Percentiles rank a stretch among this genome's conserved stretches.
Conservation (phyloP, 2,329 filamentous ascomycete species). For the Gnomoniopsis smithogilvyi region DNA sequence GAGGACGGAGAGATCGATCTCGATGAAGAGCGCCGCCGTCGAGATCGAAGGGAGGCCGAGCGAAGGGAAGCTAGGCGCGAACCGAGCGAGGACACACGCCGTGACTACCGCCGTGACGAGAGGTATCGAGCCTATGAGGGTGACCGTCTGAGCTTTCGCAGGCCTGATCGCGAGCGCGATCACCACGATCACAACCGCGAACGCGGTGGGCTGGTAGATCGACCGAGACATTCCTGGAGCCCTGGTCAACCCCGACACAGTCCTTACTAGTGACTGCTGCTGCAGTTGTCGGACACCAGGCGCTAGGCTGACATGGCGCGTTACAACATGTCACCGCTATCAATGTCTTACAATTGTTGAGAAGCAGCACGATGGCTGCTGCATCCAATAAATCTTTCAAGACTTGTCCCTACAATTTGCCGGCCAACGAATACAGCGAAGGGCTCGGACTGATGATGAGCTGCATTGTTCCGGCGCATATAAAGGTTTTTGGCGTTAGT, state of each 20-base stretch:
- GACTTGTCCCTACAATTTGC: neutral
- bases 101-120: conserved; percentile 28
- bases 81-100: conserved; percentile 24
- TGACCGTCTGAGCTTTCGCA: conserved; percentile 28
- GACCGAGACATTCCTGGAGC: conserved; percentile 26
- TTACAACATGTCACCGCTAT: neutral
- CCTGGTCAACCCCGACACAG: conserved; percentile 26
- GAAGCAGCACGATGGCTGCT: neutral
- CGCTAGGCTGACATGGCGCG: neutral
- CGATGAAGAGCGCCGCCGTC: conserved; percentile 30
- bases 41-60: conserved; percentile 24
- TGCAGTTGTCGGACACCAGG: neutral
- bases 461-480: conserved; percentile 18
- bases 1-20: conserved; percentile 36
- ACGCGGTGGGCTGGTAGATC: conserved; percentile 14
- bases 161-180: conserved; percentile 25
- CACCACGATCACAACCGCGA: conserved; percentile 20
- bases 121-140: conserved; percentile 28
- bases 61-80: conserved; percentile 14
- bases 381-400: neutral
- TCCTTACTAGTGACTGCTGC: conserved; percentile 22
- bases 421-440: neutral
- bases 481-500: conserved; percentile 16
- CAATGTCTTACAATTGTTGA: neutral
- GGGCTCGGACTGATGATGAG: conserved; percentile 8